These are phyloP conservation scores for Naegleria fowleri DNA, from an alignment of 208 protist species.

Conservation along the genomic window DNA sequence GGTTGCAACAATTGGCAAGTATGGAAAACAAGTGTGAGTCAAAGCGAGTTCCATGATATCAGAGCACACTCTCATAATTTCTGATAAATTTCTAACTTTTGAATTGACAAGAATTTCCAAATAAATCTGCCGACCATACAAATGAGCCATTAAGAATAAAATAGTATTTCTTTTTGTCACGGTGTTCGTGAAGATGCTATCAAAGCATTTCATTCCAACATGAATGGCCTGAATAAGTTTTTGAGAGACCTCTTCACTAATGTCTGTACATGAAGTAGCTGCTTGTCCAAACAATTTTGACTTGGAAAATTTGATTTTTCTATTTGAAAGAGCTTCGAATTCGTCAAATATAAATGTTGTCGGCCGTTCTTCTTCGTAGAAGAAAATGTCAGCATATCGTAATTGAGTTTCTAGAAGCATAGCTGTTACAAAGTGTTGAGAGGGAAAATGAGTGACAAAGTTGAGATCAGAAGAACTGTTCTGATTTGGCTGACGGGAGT, in stretches of 20 bases:
- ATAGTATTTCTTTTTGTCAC: neutral
- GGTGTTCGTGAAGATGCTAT: neutral
- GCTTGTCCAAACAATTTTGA: neutral
- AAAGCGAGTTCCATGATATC: neutral
- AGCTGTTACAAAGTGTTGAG: neutral
- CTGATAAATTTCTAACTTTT: neutral
- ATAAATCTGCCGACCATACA: neutral
- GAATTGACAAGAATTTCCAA: neutral
- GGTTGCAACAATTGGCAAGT: neutral
- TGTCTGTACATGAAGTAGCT: neutral
- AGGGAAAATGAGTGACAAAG: neutral
- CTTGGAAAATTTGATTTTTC: neutral
- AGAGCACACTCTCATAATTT: neutral
- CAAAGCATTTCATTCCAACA: neutral
- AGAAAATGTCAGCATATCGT: neutral
- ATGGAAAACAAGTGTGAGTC: neutral
- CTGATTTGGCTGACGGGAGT: neutral
- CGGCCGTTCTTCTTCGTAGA: neutral
- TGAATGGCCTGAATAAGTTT: neutral
- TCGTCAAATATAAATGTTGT: neutral
- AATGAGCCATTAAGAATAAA: neutral
- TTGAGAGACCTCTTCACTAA: neutral
- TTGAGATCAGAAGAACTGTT: neutral
- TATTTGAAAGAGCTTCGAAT: neutral
- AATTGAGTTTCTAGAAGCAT: neutral